These are phyloP conservation scores for Fusarium bulbicola DNA, from an alignment of 2,329 filamentous ascomycete genomes.

Conservation along the genomic window DNA sequence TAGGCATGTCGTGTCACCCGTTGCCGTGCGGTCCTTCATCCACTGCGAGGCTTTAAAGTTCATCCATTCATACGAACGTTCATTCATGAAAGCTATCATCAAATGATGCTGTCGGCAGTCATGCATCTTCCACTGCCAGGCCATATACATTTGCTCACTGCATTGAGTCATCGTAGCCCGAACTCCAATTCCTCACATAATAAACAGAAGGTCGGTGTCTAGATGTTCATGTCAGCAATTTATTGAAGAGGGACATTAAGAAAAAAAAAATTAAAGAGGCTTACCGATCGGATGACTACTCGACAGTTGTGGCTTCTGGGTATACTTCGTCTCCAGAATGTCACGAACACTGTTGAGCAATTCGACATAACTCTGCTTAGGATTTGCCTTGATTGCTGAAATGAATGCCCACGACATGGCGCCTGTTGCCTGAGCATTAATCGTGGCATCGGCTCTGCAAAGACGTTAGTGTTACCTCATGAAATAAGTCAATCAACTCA, in stretches of 20 bases:
- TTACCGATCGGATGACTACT: slow-evolving; percentile 95
- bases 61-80: neutral
- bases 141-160: neutral
- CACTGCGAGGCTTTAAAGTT: neutral
- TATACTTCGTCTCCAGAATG: slow-evolving; percentile 85
- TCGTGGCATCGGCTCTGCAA: slow-evolving; percentile 84
- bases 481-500: slow-evolving; percentile 40
- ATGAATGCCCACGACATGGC: slow-evolving; percentile 99
- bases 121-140: neutral
- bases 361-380: slow-evolving; percentile 95
- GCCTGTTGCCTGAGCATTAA: slow-evolving; percentile 87
- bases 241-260: too few species aligned
- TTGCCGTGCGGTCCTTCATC: neutral
- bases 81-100: slow-evolving; percentile 3
- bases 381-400: slow-evolving; percentile 87
- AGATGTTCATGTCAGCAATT: slow-evolving; percentile 16
- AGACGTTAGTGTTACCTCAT: slow-evolving; percentile 28
- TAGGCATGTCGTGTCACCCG: neutral
- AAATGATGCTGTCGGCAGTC: neutral
- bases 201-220: slow-evolving; percentile 74
- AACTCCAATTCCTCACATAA: slow-evolving; percentile 60
- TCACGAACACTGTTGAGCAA: slow-evolving; percentile 95
- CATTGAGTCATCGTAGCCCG: slow-evolving; percentile 63
- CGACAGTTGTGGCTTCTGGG: slow-evolving; percentile 94
- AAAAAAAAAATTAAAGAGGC: slow-evolving; percentile 42